A percentile compares a stretch with the other conserved stretches of the same genome.
These are phyloP conservation scores for Chamaecyparis obtusa DNA, from an alignment of 75 land plant genomes.

Conservation along the genomic window DNA sequence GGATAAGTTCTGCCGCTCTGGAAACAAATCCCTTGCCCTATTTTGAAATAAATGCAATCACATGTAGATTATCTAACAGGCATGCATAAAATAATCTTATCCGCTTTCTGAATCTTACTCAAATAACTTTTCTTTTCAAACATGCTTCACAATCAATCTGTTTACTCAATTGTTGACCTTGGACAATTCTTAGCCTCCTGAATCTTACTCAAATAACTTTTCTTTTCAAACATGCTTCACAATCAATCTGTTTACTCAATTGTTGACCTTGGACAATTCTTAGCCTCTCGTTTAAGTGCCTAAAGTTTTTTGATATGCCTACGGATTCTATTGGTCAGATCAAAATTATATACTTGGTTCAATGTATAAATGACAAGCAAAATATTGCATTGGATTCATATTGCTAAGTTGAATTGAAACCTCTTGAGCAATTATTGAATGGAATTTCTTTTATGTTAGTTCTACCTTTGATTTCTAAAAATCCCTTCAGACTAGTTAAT, in stretches of 20 bases:
- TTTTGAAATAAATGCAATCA: not conserved
- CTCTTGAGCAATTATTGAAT: no score
- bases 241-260: not conserved
- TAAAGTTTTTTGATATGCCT: not conserved
- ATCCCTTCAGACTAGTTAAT: not conserved
- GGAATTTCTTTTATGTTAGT: not conserved
- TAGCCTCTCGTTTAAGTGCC: not conserved
- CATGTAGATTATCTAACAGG: not conserved
- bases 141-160: not conserved
- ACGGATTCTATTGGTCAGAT: not conserved
- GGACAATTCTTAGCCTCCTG: not conserved
- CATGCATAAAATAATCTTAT: not conserved
- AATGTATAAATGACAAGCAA: not conserved
- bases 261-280: not conserved
- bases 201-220: not conserved
- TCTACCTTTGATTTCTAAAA: not conserved
- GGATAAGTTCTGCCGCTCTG: not conserved
- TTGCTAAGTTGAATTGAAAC: not conserved
- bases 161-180: not conserved
- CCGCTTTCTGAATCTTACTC: not conserved
- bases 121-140: not conserved
- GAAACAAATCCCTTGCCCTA: not conserved
- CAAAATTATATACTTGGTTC: not conserved
- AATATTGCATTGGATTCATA: not conserved
- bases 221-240: not conserved